Evolutionary conservation across 2,329 filamentous ascomycete species (phyloP).

Genomic region (Nemania abortiva): DNA sequence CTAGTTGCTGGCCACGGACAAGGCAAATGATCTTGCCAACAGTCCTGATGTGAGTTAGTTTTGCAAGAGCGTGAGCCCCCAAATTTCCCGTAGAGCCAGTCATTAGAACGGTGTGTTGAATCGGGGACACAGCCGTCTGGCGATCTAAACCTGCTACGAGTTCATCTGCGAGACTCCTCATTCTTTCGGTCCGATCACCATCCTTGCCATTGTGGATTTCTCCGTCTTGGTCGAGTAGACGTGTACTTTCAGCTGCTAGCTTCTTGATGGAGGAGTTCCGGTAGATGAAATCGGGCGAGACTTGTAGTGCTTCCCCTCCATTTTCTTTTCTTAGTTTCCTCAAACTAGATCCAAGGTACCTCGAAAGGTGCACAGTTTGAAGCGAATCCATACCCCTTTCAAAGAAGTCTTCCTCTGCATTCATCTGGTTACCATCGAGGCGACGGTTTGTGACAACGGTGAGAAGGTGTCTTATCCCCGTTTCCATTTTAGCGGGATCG

Average conservation of each 20-base stretch:
- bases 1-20: slow-evolving; percentile 1
- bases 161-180: slow-evolving; percentile 10
- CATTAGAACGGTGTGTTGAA: slow-evolving; percentile 36
- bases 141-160: not conserved
- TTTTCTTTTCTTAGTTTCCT: not conserved
- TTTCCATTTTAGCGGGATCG: slow-evolving; percentile 30
- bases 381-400: slow-evolving; percentile 50
- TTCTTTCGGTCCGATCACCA: not conserved
- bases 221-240: not conserved
- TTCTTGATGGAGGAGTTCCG: slow-evolving; percentile 32
- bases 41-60: slow-evolving; percentile 22
- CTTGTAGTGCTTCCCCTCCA: not conserved
- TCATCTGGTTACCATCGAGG: slow-evolving; percentile 25
- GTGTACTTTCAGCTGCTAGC: not conserved
- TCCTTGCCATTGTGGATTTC: not conserved
- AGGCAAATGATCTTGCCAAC: slow-evolving; percentile 42
- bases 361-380: slow-evolving; percentile 44
- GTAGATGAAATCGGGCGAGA: slow-evolving; percentile 41
- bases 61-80: slow-evolving; percentile 39
- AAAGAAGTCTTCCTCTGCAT: slow-evolving; percentile 47
- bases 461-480: slow-evolving; percentile 36
- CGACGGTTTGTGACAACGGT: slow-evolving; percentile 12
- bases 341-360: slow-evolving; percentile 34
- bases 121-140: too few species aligned
- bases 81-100: slow-evolving; percentile 44